A percentile compares a stretch with the other conserved stretches of the same genome.
These are phyloP conservation scores for Microascus cirrosus DNA, from an alignment of 2,329 filamentous ascomycete species.

Conservation along the genomic window DNA sequence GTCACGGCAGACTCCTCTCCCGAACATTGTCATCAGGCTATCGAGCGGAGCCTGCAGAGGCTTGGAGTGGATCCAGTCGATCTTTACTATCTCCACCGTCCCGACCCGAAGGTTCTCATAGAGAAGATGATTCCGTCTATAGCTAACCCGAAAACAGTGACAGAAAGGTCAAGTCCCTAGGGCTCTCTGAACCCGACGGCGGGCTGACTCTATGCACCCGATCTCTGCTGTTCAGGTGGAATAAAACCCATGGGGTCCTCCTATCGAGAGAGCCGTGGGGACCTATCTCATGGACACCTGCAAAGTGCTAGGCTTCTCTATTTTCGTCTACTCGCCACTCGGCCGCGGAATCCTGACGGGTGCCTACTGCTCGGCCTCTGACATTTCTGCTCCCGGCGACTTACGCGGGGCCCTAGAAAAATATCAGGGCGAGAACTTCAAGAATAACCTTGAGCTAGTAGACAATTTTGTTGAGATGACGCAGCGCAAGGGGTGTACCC, in stretches of 20 bases:
- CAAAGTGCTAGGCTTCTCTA: slow-evolving; percentile 45
- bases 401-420: slow-evolving; percentile 8
- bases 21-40: slow-evolving; percentile 14
- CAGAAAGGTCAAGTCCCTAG: slow-evolving; percentile 46
- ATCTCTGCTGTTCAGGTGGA: slow-evolving; percentile 43
- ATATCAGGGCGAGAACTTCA: slow-evolving; percentile 13
- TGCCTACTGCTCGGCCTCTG: slow-evolving; percentile 23
- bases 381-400: slow-evolving; percentile 25
- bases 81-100: slow-evolving; percentile 41
- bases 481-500: slow-evolving; percentile 39
- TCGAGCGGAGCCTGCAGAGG: slow-evolving; percentile 25
- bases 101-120: slow-evolving; percentile 31
- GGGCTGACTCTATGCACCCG: slow-evolving; percentile 36
- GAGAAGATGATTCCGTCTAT: slow-evolving; percentile 37
- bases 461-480: slow-evolving; percentile 38
- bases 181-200: slow-evolving; percentile 38
- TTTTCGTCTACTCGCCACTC: slow-evolving; percentile 50
- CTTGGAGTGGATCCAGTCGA: slow-evolving; percentile 43
- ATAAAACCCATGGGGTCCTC: slow-evolving; percentile 38
- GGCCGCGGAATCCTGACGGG: slow-evolving; percentile 48
- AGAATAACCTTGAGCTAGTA: slow-evolving; percentile 44
- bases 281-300: slow-evolving; percentile 41
- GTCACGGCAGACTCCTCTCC: slow-evolving; percentile 15
- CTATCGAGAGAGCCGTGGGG: slow-evolving; percentile 33
- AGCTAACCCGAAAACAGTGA: slow-evolving; percentile 16